Conservation (phyloP, 805 yeast species). For the Candida sakaeoensis region DNA sequence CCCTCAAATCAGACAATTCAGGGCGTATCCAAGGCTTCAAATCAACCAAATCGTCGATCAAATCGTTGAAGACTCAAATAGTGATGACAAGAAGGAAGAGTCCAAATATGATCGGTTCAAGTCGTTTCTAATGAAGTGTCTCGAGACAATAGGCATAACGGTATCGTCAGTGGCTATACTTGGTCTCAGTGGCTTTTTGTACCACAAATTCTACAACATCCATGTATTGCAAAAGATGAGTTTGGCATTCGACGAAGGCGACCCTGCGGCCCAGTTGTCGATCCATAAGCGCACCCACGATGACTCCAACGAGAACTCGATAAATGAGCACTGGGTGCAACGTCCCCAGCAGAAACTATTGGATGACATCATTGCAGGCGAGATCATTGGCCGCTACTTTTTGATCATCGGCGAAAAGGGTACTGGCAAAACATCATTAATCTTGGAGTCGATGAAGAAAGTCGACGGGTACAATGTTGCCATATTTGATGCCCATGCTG, state of each 20-base stretch:
- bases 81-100: conserved; percentile 13
- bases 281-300: conserved; percentile 44
- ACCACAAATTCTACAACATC: conserved; percentile 57
- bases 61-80: conserved; percentile 12
- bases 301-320: conserved; percentile 24
- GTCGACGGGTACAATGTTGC: conserved; percentile 63
- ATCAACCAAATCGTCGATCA: conserved; percentile 11
- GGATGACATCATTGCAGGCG: conserved; percentile 64
- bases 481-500: conserved; percentile 78
- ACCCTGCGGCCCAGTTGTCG: conserved; percentile 57
- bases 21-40: not conserved
- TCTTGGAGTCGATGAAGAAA: conserved; percentile 65
- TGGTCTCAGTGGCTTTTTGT: conserved; percentile 68
- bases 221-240: conserved; percentile 66
- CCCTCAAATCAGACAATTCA: not conserved
- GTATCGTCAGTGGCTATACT: conserved; percentile 64
- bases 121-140: conserved; percentile 38
- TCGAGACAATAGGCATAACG: conserved; percentile 71
- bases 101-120: conserved; percentile 16
- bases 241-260: conserved; percentile 63
- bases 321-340: conserved; percentile 50
- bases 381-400: conserved; percentile 64
- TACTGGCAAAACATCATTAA: conserved; percentile 77
- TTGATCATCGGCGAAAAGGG: conserved; percentile 81
- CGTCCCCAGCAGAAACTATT: conserved; percentile 63